These are phyloP conservation scores for Chaetomiaceae sp. DNA, from an alignment of 2,329 filamentous ascomycete genomes.

Conservation along the genomic window DNA sequence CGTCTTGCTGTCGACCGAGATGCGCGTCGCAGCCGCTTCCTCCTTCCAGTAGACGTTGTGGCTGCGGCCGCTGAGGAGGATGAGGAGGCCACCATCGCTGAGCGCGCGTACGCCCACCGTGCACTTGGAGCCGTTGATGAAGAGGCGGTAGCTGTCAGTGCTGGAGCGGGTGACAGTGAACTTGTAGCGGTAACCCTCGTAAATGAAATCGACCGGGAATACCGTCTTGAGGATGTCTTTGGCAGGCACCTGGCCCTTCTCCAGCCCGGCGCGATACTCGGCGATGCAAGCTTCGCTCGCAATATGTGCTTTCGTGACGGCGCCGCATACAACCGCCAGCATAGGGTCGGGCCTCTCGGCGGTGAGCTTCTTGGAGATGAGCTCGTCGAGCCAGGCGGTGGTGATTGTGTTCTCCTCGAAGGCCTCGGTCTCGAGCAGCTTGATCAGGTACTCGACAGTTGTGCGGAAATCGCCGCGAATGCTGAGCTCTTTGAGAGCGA, in stretches of 20 bases:
- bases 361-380: constrained; percentile 95
- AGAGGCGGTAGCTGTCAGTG: constrained; percentile 89
- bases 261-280: constrained; percentile 81
- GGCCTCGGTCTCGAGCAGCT: constrained; percentile 93
- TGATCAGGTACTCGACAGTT: constrained; percentile 97
- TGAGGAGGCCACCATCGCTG: constrained; percentile 86
- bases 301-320: constrained; percentile 88
- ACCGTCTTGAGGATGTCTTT: constrained; percentile 98
- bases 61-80: constrained; percentile 84
- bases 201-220: constrained; percentile 97
- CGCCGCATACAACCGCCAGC: constrained; percentile 91
- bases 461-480: constrained; percentile 99
- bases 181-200: constrained; percentile 93
- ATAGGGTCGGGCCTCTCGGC: constrained; percentile 91
- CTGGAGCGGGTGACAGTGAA: constrained; percentile 95
- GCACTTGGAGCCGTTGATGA: constrained; percentile 98
- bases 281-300: constrained; percentile 84
- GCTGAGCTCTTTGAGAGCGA: constrained; percentile 95
- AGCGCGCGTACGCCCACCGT: constrained; percentile 87
- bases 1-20: constrained; percentile 97
- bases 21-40: constrained; percentile 87
- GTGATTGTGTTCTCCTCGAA: constrained; percentile 99
- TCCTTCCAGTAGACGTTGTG: constrained; percentile 99
- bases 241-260: constrained; percentile 94
- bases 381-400: constrained; percentile 96